Percentiles rank a stretch among this genome's conserved stretches.
Conservation (phyloP, 331 rosid genomes). For the Stylosanthes scabra region DNA sequence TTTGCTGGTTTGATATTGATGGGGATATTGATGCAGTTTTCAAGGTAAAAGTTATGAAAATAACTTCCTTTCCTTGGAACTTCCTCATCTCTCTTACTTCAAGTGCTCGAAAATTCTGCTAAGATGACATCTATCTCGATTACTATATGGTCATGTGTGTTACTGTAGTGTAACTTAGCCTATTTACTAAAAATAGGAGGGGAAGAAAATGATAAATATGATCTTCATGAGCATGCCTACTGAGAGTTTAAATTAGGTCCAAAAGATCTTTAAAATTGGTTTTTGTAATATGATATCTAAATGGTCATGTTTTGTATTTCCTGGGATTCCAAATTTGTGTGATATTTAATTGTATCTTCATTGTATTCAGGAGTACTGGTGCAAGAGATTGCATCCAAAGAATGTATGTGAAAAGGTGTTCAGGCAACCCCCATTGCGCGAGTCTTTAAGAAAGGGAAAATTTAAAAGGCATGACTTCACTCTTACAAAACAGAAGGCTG, state of each 20-base stretch:
- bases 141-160: not conserved
- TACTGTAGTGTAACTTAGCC: slow-evolving; percentile 7
- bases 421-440: slow-evolving; percentile 87
- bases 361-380: slow-evolving; percentile 84
- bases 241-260: not conserved
- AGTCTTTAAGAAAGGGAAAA: slow-evolving; percentile 76
- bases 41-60: slow-evolving; percentile 60
- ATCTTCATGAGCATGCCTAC: slow-evolving; percentile 4
- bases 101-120: slow-evolving; percentile 16
- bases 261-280: slow-evolving; percentile 13
- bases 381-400: slow-evolving; percentile 90
- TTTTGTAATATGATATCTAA: not conserved
- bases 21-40: slow-evolving; percentile 89
- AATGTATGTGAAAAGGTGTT: slow-evolving; percentile 90
- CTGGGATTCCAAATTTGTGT: slow-evolving; percentile 10
- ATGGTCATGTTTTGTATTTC: slow-evolving; percentile 16
- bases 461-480: slow-evolving; percentile 71
- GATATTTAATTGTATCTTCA: slow-evolving; percentile 22
- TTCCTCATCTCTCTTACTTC: slow-evolving; percentile 11
- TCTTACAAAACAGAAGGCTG: slow-evolving; percentile 69
- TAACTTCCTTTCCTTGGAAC: slow-evolving; percentile 25
- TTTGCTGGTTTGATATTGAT: slow-evolving; percentile 85
- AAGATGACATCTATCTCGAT: slow-evolving; percentile 14
- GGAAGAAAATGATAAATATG: not conserved
- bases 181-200: slow-evolving; percentile 15